Evolutionary conservation across 2,329 filamentous ascomycete species (phyloP), one percentile per base, ranked within the genome.

Genomic region (Claviceps purpurea): DNA sequence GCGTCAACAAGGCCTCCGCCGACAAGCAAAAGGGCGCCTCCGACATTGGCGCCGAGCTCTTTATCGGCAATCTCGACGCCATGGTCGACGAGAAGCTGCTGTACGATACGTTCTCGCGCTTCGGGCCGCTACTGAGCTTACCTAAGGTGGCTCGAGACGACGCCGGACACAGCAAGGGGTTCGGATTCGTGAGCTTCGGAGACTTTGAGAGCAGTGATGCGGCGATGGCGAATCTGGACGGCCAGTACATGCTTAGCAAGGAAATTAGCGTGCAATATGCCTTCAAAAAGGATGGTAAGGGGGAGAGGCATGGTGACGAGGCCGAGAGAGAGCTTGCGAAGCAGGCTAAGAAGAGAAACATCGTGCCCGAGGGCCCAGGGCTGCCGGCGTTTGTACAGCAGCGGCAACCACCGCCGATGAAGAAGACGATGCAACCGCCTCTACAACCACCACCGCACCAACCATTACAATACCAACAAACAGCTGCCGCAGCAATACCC

Each of bases 281-380:
- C 41, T 97, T 95, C 78, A 98, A 98, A 77, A 97, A 97, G 71
- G 93, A 98, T 63, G 93, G 93, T 59, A 95, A 95, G 72, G 91
- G 91, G 60, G 91, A 97, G 71, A 78, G 93, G 54, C 93, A 98
- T 65, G 93, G 93, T 61, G 93, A 98, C 66, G 80, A 89, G 60
- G 93, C 93, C 34, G 93, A 98, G 71, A 78, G 93, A 63, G 86
- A 89, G 73, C 79, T 98, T 47, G 93, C 93, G 34, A 84, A 86
- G 30, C 87, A 96, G 70, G 93, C 90, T 53, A 91, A 91, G 71
- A 91, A 90, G 65, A 88, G 96, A 68, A 95, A 95, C 62, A 87
- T 98, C 55, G 81, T 89, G 50, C 86, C 89, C 39, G 85, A 89
- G 58, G 78, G 83, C 2, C 86, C 90, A 62, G 79, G 84, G 22